Base-by-base conservation (phyloP, 2,329 filamentous ascomycete genomes). In the Leptosphaerulina australis region DNA sequence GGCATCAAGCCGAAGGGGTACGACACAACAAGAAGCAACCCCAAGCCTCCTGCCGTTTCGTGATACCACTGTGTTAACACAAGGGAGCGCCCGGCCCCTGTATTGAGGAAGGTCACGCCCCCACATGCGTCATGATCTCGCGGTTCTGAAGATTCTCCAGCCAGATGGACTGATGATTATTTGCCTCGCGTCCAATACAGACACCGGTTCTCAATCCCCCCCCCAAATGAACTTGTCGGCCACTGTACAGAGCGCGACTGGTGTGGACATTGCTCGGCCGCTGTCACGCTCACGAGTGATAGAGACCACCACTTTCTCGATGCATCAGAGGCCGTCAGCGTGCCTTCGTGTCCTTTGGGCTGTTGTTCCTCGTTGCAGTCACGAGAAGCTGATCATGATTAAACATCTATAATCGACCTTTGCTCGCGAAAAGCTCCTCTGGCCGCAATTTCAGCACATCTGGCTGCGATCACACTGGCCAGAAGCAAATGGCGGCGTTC, bases 1-100 rank as follows among this genome's bases (percentile, higher is more conserved):
- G 58, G 58, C 21, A 53, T 36, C 44, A 33, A 48, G 52, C 56
- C 59, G 56, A 61, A 49, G 21, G 15, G 15, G n/a, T 25, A 36
- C 44, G 20, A 44, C 53, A 55, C 38, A 54, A 44, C 34, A 54
- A 44, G 39, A 48, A 29, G 26, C 31, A 54, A 36, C 55, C 43
- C 55, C 37, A 52, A 48, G 52, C 55, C 40, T 48, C 46, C 35
- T 53, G 30, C 40, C 44, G 48, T 30, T 37, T 38, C 39, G 50
- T 50, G 50, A 44, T 34, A 35, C 48, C 54, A 40, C 44, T 48
- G 38, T 28, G n/a, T 46, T 38, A 44, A 33, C 44, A 40, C 43
- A 49, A 43, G 38, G 34, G 26, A 44, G 49, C 40, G 40, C 45
- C 49, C 30, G 48, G 24, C 10, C 29, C 28, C 49, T 47, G 20